A percentile compares a stretch with the other conserved stretches of the same genome.
phyloP scores from a whole-genome alignment of 2,329 filamentous ascomycete genomes.

The Alternaria triticimaculans region DNA sequence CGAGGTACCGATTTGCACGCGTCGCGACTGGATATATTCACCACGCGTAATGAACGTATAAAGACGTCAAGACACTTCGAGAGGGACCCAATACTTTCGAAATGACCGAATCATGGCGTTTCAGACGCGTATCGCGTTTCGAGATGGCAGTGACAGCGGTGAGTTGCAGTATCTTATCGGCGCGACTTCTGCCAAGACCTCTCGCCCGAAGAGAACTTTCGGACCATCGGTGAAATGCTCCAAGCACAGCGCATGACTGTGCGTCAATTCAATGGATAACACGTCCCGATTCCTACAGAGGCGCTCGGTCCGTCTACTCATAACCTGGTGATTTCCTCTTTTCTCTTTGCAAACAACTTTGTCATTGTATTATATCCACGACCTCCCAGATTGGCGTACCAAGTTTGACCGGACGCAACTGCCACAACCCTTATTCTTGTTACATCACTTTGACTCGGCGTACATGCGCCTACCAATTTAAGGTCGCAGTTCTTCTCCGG shows the following conservation, averaged over 20 bases:
- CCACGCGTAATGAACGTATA: background rate
- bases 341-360: background rate
- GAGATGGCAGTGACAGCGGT: constrained; percentile 2
- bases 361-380: background rate
- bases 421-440: background rate
- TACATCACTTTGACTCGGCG: background rate
- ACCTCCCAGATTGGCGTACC: background rate
- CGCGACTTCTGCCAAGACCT: constrained; percentile 17
- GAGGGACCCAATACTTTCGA: background rate
- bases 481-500: background rate
- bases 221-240: constrained; percentile 17
- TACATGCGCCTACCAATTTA: background rate
- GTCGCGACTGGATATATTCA: background rate
- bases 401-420: background rate
- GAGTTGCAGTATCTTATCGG: constrained; percentile 3
- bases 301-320: background rate
- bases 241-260: constrained; percentile 14
- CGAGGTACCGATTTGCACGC: background rate
- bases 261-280: constrained; percentile 10
- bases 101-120: background rate
- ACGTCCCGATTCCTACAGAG: background rate
- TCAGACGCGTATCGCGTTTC: background rate
- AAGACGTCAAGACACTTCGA: background rate
- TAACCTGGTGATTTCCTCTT: constrained; percentile 1
- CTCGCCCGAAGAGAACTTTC: constrained; percentile 20